A percentile compares a stretch with the other conserved stretches of the same genome.
Conservation (phyloP, 768 basidiomycete genomes). For the Kwoniella dejecticola region DNA sequence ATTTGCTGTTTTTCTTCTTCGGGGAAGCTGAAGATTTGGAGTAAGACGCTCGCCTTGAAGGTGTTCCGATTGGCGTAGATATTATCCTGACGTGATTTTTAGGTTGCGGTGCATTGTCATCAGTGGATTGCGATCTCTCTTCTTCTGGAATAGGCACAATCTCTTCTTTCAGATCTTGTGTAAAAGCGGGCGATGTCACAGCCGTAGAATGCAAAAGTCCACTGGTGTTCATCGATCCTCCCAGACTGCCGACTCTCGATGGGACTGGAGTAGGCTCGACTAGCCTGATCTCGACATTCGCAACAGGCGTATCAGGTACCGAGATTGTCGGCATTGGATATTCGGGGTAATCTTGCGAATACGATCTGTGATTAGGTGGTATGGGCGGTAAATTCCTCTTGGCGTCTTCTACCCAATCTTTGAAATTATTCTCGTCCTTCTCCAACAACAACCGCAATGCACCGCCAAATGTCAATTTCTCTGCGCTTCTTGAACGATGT, state of each 20-base stretch:
- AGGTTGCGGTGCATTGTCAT: background rate
- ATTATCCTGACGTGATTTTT: conserved; percentile 8
- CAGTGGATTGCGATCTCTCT: background rate
- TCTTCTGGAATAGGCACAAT: conserved; percentile 9
- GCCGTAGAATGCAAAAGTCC: conserved; percentile 23
- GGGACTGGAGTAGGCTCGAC: conserved; percentile 55
- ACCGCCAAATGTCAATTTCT: conserved; percentile 39
- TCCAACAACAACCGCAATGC: conserved; percentile 42
- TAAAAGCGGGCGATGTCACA: conserved; percentile 22
- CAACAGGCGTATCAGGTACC: conserved; percentile 44
- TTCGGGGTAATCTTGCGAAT: conserved; percentile 3
- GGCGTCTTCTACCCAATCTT: conserved; percentile 50
- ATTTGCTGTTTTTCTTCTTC: conserved; percentile 46
- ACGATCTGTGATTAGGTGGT: background rate
- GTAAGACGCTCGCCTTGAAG: background rate
- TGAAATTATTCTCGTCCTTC: conserved; percentile 47
- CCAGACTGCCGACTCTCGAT: conserved; percentile 50
- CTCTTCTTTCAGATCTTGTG: conserved; percentile 38
- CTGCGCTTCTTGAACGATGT: conserved; percentile 18
- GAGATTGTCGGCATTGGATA: conserved; percentile 22
- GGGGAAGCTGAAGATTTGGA: conserved; percentile 22
- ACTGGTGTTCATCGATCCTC: conserved; percentile 37
- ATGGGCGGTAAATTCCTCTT: conserved; percentile 25
- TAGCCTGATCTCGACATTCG: conserved; percentile 46
- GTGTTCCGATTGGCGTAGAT: conserved; percentile 4